A percentile compares a stretch with the other conserved stretches of the same genome.
These are phyloP conservation scores for Earliella scabrosa DNA, from an alignment of 1,284 basidiomycete species.

Conservation along the genomic window DNA sequence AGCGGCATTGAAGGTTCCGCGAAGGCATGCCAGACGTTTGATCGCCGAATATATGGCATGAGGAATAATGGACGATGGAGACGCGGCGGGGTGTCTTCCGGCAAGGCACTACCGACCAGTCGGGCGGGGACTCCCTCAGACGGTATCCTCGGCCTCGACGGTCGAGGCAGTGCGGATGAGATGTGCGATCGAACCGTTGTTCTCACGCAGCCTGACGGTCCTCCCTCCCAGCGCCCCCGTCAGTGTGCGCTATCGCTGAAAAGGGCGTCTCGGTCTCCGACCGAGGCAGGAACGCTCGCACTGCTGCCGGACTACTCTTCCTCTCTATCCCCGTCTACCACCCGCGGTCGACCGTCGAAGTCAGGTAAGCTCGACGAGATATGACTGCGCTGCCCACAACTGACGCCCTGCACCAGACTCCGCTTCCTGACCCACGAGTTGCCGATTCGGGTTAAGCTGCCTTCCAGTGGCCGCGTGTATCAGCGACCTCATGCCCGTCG, in stretches of 20 bases:
- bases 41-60: slow-evolving; percentile 23
- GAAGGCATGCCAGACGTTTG: slow-evolving; percentile 20
- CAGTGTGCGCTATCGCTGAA: neutral
- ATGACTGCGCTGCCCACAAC: neutral
- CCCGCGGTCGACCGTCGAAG: slow-evolving; percentile 9
- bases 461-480: slow-evolving; percentile 20
- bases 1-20: slow-evolving; percentile 8
- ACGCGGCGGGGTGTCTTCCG: slow-evolving; percentile 1
- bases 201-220: neutral
- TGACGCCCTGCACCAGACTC: slow-evolving; percentile 14
- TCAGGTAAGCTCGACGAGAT: neutral
- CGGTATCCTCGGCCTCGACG: slow-evolving; percentile 14
- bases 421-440: slow-evolving; percentile 14
- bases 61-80: slow-evolving; percentile 10
- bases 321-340: slow-evolving; percentile 9
- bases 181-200: slow-evolving; percentile 3
- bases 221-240: slow-evolving; percentile 1
- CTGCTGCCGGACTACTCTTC: slow-evolving; percentile 10
- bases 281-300: neutral
- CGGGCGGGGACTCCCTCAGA: slow-evolving; percentile 9
- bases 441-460: slow-evolving; percentile 13
- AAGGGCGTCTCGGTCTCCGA: neutral
- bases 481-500: slow-evolving; percentile 17
- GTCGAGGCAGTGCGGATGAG: slow-evolving; percentile 6
- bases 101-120: neutral